Base-by-base conservation (phyloP, 805 yeast genomes). In the Ogataea pini region DNA sequence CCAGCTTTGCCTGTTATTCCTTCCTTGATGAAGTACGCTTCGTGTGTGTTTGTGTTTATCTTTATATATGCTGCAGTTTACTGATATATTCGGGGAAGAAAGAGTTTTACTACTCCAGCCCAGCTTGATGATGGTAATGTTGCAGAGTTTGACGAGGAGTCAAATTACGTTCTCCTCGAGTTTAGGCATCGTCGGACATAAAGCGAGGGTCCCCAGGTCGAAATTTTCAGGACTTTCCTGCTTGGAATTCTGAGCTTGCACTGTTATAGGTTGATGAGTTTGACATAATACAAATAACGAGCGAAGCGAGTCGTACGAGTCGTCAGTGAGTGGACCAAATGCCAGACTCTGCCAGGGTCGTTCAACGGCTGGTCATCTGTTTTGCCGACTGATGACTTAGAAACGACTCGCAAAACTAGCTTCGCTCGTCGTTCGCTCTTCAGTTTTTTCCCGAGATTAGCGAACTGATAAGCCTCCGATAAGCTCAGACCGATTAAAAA, bases 201-300 rank as follows among this genome's bases (percentile, higher is more conserved):
- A 20, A 13, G 55, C 48, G 7, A 51, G 44, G 1, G 55, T 54
- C 7, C 48, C 55, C 13, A 51, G 25, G 12, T 54, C 53, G 29
- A 54, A 51, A 24, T 39, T 27, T 4, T 32, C 32, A 7, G 40
- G 41, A 27, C 42, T 46, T 4, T 38, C 18, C 5, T 42, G 33
- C 8, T 43, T 24, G 1, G 12, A 18, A 7, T 34, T 16, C 18
- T 34, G 46, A 9, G 17, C 41, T 12, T 42, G 37, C 3, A 19
- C 44, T 0, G 77, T 71, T 3, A 7, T 24, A 9, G n/a, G n/a
- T n/a, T n/a, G n/a, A n/a, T n/a, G n/a, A n/a, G n/a, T n/a, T n/a
- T n/a, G n/a, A n/a, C n/a, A n/a, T n/a, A n/a, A n/a, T n/a, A n/a
- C n/a, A n/a, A n/a, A n/a, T n/a, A 24, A 24, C 27, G 27, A 24